phyloP scores from a whole-genome alignment of 1,284 basidiomycete genomes.

The Macrocystidia cucumis region DNA sequence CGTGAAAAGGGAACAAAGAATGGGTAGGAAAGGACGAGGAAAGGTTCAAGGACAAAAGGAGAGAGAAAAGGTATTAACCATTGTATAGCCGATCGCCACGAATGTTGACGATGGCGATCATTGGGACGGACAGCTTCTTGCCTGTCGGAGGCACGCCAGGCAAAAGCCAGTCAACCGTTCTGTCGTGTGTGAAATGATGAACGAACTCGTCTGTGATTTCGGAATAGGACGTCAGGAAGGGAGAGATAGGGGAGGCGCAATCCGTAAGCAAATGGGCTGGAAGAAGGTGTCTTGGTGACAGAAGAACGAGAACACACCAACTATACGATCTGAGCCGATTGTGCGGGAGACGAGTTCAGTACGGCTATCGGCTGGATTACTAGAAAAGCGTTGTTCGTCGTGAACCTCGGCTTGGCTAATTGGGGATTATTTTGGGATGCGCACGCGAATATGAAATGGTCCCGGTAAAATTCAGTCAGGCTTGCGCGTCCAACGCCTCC shows the following conservation, averaged over 20 bases:
- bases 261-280: neutral
- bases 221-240: no score
- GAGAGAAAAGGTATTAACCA: conserved; percentile 18
- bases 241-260: no score
- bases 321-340: conserved; percentile 40
- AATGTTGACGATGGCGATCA: conserved; percentile 48
- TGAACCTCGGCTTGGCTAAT: neutral
- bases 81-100: conserved; percentile 46
- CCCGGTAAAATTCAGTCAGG: conserved; percentile 44
- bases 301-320: conserved; percentile 22
- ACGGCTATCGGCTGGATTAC: conserved; percentile 36
- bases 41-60: no score
- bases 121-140: conserved; percentile 39
- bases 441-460: conserved; percentile 41
- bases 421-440: conserved; percentile 8
- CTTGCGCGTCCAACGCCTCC: conserved; percentile 44
- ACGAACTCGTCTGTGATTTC: conserved; percentile 43
- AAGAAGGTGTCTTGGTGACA: neutral
- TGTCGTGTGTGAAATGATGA: conserved; percentile 38
- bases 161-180: conserved; percentile 36
- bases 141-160: conserved; percentile 44
- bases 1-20: neutral
- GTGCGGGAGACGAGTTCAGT: conserved; percentile 40
- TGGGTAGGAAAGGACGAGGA: neutral
- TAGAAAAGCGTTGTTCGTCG: conserved; percentile 9